Evolutionary conservation across 345 rosid species (phyloP), one percentile per base, ranked within the genome.

Genomic region (Mangifera indica): DNA sequence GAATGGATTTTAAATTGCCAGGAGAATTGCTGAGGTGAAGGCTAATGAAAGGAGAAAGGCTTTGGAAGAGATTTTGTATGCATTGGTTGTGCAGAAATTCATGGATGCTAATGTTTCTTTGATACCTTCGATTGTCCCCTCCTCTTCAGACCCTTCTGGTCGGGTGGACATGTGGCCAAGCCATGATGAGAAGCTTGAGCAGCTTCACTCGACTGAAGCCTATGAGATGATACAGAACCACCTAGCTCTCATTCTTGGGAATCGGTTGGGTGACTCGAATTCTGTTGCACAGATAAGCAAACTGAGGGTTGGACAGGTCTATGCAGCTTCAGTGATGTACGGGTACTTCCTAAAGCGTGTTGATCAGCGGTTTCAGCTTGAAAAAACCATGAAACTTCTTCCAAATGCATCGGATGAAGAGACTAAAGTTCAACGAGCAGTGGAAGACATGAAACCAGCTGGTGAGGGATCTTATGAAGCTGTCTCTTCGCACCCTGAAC

Each of bases 141-240:
- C 89, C 26, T 66, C 81, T 18, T 77, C 85, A 2, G 88, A 85
- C 15, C 84, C 87, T 40, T 85, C 93, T 7, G 91, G 87, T 66
- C 83, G 69, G 10, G 91, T 89, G 59, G 93, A 91, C 32, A 46
- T 79, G 0, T 87, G 97, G 97, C 88, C 94, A 1, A 81, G 80
- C 70, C 83, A 92, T 77, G 91, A 81, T 3, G 89, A 86, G 55
- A 83, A 82, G 65, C 92, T 95, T 11, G 87, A 87, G 81, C 77
- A 64, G 45, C 94, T 95, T 76, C 99, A 95, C 80, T 95, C 99
- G 0, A 61, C 86, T 2, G 99, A 95, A 76, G 94, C 97, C 54
- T 88, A 82, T 57, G 98, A 95, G 81, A 95, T 95, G 99, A 91
- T 95, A 77, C 99, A 89, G 84, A 91, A 88, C 79, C 99, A 95